Evolutionary conservation across 768 basidiomycete genomes (phyloP), one percentile per base, ranked within the genome.

Genomic region (Tremella mesenterica): DNA sequence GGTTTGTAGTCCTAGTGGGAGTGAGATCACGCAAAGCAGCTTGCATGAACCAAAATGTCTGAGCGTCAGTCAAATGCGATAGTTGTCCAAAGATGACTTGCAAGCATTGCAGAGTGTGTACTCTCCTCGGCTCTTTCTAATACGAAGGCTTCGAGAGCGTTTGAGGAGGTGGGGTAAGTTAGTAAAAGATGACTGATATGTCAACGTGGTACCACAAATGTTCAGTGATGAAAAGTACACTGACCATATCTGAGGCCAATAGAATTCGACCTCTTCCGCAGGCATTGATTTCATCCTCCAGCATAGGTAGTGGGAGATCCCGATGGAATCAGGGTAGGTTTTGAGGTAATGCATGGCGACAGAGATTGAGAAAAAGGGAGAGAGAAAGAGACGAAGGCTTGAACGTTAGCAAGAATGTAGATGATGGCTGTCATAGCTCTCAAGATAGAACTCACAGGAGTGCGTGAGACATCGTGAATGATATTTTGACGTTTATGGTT

Each of bases 21-120:
- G 84, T 80, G 7, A 96, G 78, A 73, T 99, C 95, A 53, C 81
- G 82, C 18, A 99, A 78, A 25, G 86, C 83, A 14, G 93, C 88
- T 80, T 97, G 95, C 85, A 97, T 92, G 75, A 92, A 95, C 91
- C 93, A 97, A 41, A 99, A 76, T 0, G 95, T 96, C 90, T 92
- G 69, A 7, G 23, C 18, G 21, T 50, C 8, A 48, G 44, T 25
- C 10, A 18, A 48, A 20, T 16, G 25, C 12, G n/a, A 38, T 25
- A 34, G 30, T 14, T 27, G 9, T 3, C 4, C 16, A 13, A 9
- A 18, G 25, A 1, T 20, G 3, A 62, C 92, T 74, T 67, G 95
- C 93, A 58, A 92, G 81, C 81, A 99, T 86, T 50, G 91, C 89
- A 48, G 96, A 82, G 73, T 97, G 95, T 0, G 92, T 91, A 29